phyloP scores from a whole-genome alignment of 805 yeast species.

The Metschnikowia lunata region DNA sequence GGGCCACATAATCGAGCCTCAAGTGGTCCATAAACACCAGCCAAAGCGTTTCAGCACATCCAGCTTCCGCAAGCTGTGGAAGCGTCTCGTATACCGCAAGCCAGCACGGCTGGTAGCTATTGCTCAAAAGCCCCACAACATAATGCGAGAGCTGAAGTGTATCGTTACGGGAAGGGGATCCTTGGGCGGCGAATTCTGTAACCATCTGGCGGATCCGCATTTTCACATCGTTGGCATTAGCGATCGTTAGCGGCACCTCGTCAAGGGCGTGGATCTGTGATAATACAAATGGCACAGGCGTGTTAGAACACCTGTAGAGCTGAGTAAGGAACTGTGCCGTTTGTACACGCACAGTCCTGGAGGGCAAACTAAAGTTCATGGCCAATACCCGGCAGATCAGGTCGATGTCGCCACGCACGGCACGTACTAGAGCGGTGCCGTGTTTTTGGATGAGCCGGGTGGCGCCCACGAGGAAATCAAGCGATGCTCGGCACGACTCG shows the following conservation, averaged over 20 bases:
- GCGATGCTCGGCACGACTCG: constrained; percentile 6
- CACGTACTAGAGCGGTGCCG: neutral
- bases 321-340: constrained; percentile 47
- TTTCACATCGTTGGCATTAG: constrained; percentile 69
- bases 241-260: constrained; percentile 63
- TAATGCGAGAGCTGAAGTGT: constrained; percentile 15
- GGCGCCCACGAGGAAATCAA: constrained; percentile 6
- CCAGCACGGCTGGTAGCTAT: constrained; percentile 84
- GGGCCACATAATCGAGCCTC: constrained; percentile 20
- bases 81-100: constrained; percentile 63
- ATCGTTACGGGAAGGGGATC: neutral
- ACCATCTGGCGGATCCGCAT: constrained; percentile 62
- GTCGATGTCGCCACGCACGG: neutral
- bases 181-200: constrained; percentile 26
- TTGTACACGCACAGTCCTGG: constrained; percentile 45
- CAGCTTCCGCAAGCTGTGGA: constrained; percentile 34
- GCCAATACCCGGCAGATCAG: constrained; percentile 13
- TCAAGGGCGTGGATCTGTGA: constrained; percentile 51
- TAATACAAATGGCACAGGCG: constrained; percentile 38
- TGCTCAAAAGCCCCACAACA: constrained; percentile 60
- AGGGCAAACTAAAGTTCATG: constrained; percentile 44
- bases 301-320: constrained; percentile 17
- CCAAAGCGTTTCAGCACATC: constrained; percentile 51
- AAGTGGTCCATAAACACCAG: constrained; percentile 37
- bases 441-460: constrained; percentile 1